These are phyloP conservation scores for Exserohilum rostratum DNA, from an alignment of 2,329 filamentous ascomycete species.

Conservation along the genomic window DNA sequence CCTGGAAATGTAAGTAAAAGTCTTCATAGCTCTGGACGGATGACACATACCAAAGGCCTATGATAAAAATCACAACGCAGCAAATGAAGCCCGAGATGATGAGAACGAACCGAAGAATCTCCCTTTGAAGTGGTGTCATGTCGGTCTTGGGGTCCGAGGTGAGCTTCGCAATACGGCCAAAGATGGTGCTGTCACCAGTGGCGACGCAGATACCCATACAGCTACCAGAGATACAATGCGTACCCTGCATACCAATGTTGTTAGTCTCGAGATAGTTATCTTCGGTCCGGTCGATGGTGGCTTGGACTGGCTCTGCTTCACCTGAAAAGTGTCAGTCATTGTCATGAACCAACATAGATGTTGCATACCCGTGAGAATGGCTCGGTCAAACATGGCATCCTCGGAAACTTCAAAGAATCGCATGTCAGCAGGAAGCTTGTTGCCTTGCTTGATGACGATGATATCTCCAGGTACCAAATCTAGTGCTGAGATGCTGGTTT, in stretches of 20 bases:
- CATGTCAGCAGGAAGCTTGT: conserved; percentile 76
- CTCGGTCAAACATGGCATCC: conserved; percentile 74
- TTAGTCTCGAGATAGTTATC: conserved; percentile 78
- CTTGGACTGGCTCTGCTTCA: conserved; percentile 69
- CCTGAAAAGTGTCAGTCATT: conserved; percentile 50
- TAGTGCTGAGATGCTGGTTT: conserved; percentile 57
- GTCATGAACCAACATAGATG: background rate
- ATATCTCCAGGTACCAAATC: conserved; percentile 77
- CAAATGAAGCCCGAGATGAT: conserved; percentile 73
- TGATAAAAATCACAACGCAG: conserved; percentile 67
- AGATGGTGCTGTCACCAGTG: conserved; percentile 75
- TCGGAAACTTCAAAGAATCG: conserved; percentile 71
- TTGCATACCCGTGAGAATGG: conserved; percentile 68
- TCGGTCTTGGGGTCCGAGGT: conserved; percentile 72
- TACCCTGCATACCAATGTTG: conserved; percentile 79
- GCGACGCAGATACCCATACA: conserved; percentile 72
- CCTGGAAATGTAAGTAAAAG: conserved; percentile 51
- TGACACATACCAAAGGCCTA: conserved; percentile 66
- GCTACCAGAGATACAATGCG: conserved; percentile 74
- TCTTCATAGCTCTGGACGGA: background rate
- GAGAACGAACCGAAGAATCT: conserved; percentile 74
- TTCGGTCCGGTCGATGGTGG: conserved; percentile 67
- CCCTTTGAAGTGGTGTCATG: conserved; percentile 72
- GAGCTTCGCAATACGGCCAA: conserved; percentile 75
- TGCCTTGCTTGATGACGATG: conserved; percentile 70